Evolutionary conservation across 2,329 filamentous ascomycete genomes (phyloP).

Genomic region (Raffaelea ambrosiae): DNA sequence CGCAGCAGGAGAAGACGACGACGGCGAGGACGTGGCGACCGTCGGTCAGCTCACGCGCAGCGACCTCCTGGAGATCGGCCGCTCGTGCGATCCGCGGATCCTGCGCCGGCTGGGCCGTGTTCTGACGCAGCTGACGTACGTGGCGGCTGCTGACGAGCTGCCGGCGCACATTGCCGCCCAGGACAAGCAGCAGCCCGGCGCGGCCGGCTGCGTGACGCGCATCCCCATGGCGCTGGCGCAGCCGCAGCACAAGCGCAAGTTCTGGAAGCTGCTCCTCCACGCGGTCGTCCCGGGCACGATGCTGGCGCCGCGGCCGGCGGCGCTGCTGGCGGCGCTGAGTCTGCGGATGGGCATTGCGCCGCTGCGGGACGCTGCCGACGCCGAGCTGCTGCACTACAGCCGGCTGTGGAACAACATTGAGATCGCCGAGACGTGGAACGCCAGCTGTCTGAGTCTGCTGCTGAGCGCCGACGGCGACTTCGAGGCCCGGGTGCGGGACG

Average conservation of each 20-base stretch:
- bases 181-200: constrained; percentile 4
- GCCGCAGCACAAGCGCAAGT: constrained; percentile 24
- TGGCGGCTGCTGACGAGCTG: constrained; percentile 28
- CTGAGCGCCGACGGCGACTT: constrained; percentile 34
- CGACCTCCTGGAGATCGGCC: constrained; percentile 41
- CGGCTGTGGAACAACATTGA: constrained; percentile 38
- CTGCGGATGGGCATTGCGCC: constrained; percentile 38
- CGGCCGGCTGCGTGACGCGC: constrained; percentile 20
- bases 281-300: constrained; percentile 38
- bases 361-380: constrained; percentile 29
- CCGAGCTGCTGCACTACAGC: constrained; percentile 29
- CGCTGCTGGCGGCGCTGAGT: constrained; percentile 36
- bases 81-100: constrained; percentile 39
- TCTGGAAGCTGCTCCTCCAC: constrained; percentile 41
- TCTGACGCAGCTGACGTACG: constrained; percentile 36
- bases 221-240: constrained; percentile 35
- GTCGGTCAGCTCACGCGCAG: constrained; percentile 28
- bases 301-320: constrained; percentile 33
- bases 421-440: constrained; percentile 40
- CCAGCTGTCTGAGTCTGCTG: constrained; percentile 34
- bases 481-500: neutral
- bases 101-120: constrained; percentile 37
- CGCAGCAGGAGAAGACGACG: neutral
- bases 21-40: constrained; percentile 11
- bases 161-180: constrained; percentile 29